Evolutionary conservation across 306 rosid species (phyloP), one percentile per base, ranked within the genome.

Genomic region (Sesbania bispinosa): DNA sequence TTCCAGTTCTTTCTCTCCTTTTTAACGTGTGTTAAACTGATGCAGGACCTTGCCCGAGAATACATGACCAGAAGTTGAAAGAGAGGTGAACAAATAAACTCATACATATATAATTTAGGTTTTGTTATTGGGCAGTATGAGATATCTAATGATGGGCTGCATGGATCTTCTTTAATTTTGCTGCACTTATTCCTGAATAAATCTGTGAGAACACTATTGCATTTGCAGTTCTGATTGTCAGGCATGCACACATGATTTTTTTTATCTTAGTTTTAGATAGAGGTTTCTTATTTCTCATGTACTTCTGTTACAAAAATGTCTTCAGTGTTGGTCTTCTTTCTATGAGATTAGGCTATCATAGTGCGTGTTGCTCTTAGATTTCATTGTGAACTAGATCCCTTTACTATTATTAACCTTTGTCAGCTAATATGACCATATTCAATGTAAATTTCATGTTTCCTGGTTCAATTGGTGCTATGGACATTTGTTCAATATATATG

Each of bases 51-150:
- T 95, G 99, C 78, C 93, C 97, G 0, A 83, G 85, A 76, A 80
- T 95, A 50, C 99, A 95, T 84, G 99, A 95, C 65, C 91, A 71
- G 36, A 95, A 95, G 84, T 79, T 95, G 92, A 95, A 91, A 85
- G 99, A 95, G 76, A 95, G 93, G 99, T 95, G 81, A 82, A 39
- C 80, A 75, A 75, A 14, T 45, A 59, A 32, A 36, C 59, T 16
- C 30, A 51, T 67, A 62, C 26, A 48, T 65, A 23, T 61, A 9
- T 9, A 60, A 20, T 50, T 57, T 55, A 33, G 79, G 48, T 55
- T 74, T 57, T 23, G 63, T 68, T 20, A 33, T 8, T 30, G 20
- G 16, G 16, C 45, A 3, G 53, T 68, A 26, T 42, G 10, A 6
- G 9, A 43, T 60, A 52, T 67, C 26, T 67, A 19, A 57, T 26